Base-by-base conservation (phyloP, 1,284 basidiomycete genomes). In the Puccinia triticina region DNA sequence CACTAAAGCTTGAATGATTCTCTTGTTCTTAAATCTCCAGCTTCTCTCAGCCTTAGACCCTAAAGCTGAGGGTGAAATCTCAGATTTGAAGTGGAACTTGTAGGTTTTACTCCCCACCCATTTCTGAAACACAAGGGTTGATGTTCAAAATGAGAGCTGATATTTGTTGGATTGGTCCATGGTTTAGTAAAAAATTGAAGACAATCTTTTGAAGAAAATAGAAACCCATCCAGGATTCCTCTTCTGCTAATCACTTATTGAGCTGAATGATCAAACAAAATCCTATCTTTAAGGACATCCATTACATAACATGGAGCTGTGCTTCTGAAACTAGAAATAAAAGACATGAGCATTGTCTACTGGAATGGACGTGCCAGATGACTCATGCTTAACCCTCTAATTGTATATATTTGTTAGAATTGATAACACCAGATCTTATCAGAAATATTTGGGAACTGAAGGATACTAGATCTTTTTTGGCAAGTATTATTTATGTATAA, bases 51-150 rank as follows among this genome's bases (percentile, higher is more conserved):
- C 46, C 10, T 50, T 71, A 37, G 48, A 71, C 23, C 69, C 69
- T 23, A 48, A 46, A 21, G 69, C 69, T 34, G 40, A 40, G 16
- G 69, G 69, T 18, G 43, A 71, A 71, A 71, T 71, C 26, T 48
- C 43, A 26, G 69, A 71, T 40, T 40, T 71, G 29, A 71, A 71
- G 40, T 71, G 69, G 69, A 71, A 50, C 48, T 71, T 71, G 69
- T 71, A 50, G 29, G 69, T 71, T 23, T 16, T 29, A 50, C 40
- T 46, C 34, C 29, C 26, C 10, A 18, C 29, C 23, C 48, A 7
- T 21, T 16, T 50, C 18, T 11, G 26, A 26, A n/a, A 57, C 4
- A 57, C 21, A 26, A n/a, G 5, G 5, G 8, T 50, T 7, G 18
- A 50, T 50, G 2, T 18, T 3, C 8, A 18, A 50, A 16, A 50